A percentile compares a stretch with the other conserved stretches of the same genome.
phyloP scores from a whole-genome alignment of 345 rosid genomes.

The Gossypium anomalum region DNA sequence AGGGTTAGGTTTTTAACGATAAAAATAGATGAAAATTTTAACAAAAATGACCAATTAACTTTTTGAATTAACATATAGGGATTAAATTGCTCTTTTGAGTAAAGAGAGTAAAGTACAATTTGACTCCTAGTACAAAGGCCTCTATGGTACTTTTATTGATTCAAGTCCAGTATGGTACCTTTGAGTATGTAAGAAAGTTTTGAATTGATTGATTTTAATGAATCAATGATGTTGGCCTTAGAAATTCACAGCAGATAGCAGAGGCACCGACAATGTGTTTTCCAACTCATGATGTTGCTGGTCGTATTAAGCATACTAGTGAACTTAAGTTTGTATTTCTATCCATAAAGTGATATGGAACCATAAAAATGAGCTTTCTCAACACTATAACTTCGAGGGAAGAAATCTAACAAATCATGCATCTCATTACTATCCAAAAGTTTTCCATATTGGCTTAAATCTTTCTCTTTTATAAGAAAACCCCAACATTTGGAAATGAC shows the following conservation, averaged over 20 bases:
- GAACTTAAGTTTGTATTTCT: neutral
- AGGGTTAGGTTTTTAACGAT: no score
- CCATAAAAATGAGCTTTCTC: neutral
- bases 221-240: neutral
- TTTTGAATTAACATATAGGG: no score
- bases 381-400: neutral
- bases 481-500: conserved; percentile 96
- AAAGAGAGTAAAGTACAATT: no score
- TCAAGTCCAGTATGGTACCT: no score
- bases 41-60: no score
- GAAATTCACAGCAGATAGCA: neutral
- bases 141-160: no score
- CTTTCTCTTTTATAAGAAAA: conserved; percentile 57
- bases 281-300: neutral
- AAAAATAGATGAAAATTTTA: no score
- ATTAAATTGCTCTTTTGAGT: no score
- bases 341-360: neutral
- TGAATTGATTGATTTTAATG: no score
- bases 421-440: neutral
- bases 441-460: neutral
- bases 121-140: no score
- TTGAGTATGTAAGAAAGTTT: no score
- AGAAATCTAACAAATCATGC: neutral
- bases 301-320: neutral
- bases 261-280: neutral